Evolutionary conservation across 2,329 filamentous ascomycete genomes (phyloP).

Genomic region (Hypoxylon sp.): DNA sequence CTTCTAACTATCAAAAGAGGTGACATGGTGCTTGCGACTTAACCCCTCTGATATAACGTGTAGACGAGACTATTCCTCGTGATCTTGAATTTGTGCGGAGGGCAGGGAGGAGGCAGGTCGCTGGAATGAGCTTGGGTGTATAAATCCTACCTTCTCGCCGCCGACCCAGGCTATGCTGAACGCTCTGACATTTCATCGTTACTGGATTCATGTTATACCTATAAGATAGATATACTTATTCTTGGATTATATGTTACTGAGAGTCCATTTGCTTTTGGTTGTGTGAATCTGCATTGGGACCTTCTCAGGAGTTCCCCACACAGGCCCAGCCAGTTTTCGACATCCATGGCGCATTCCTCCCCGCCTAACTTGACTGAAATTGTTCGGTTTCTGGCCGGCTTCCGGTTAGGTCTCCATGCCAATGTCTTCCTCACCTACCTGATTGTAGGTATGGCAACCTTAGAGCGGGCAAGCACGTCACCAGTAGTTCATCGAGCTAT

Average conservation of each 20-base stretch:
- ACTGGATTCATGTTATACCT: background rate
- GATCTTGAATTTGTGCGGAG: background rate
- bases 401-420: background rate
- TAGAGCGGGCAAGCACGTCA: slow-evolving; percentile 8
- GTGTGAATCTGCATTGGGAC: background rate
- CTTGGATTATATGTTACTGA: background rate
- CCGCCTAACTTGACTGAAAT: background rate
- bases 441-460: slow-evolving; percentile 15
- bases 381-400: background rate
- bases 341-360: slow-evolving; percentile 19
- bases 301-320: slow-evolving; percentile 6
- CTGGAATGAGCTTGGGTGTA: background rate
- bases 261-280: background rate
- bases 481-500: slow-evolving; percentile 10
- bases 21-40: background rate
- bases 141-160: background rate
- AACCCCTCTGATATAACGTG: background rate
- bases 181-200: background rate
- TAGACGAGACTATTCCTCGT: background rate
- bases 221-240: background rate
- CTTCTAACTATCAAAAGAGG: background rate
- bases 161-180: background rate
- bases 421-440: slow-evolving; percentile 3
- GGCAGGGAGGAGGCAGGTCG: background rate
- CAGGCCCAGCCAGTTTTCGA: background rate